A percentile compares a stretch with the other conserved stretches of the same genome.
Evolutionary conservation across 257 asterid genomes (phyloP).

Genomic region (Scutellaria barbata): DNA sequence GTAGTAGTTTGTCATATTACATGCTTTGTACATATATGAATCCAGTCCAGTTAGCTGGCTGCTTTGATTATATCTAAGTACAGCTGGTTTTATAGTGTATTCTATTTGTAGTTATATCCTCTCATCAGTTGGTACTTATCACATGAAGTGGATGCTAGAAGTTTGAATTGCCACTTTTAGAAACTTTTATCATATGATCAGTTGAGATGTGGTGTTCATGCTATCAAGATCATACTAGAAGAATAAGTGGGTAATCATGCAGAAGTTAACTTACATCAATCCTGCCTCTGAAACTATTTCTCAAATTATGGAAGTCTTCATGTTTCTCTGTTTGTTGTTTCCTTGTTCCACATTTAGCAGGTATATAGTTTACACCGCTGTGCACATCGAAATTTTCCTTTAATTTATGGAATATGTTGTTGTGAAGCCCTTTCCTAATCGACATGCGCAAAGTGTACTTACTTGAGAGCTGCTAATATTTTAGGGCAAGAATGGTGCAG

Average conservation of each 20-base stretch:
- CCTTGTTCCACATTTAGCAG: constrained; percentile 1
- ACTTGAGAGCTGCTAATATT: constrained; percentile 25
- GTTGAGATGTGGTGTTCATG: constrained; percentile 10
- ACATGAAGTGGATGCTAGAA: not conserved
- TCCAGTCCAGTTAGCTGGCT: not conserved
- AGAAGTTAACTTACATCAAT: not conserved
- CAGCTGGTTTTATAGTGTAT: not conserved
- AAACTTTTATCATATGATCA: not conserved
- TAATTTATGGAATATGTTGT: not conserved
- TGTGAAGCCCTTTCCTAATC: constrained; percentile 11
- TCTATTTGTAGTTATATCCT: not conserved
- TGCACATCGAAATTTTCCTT: constrained; percentile 2
- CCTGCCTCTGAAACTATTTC: not conserved
- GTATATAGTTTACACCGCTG: constrained; percentile 6
- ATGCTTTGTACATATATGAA: not conserved
- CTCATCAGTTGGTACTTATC: not conserved
- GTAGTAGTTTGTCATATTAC: constrained; percentile 1
- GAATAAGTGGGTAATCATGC: not conserved
- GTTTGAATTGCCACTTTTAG: constrained; percentile 2
- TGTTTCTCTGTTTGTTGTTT: not conserved
- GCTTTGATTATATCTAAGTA: not conserved
- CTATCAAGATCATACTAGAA: not conserved
- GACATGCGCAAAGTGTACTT: constrained; percentile 15
- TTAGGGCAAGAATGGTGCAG: constrained; percentile 66
- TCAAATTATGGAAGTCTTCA: not conserved